Conservation (phyloP, 768 basidiomycete genomes). For the Zangia roseola region DNA sequence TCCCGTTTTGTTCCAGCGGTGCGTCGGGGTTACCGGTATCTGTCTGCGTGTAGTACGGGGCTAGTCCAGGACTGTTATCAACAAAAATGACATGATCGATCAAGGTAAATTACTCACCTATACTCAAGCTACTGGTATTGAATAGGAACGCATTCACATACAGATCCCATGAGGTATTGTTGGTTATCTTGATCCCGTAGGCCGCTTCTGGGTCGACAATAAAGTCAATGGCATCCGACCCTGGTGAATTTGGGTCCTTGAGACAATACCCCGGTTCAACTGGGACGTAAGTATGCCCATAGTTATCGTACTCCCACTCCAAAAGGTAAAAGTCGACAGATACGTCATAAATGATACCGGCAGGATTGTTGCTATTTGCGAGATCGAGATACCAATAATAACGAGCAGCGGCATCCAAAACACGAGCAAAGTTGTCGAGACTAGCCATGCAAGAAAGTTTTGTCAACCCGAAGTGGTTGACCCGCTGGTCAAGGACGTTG, state of each 20-base stretch:
- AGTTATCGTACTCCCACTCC: neutral
- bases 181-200: slow-evolving; percentile 33
- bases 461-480: neutral
- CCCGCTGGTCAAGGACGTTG: slow-evolving; percentile 1
- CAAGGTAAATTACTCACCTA: slow-evolving; percentile 26
- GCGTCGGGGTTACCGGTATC: neutral
- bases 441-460: neutral
- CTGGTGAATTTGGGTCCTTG: neutral
- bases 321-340: slow-evolving; percentile 13
- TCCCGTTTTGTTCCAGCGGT: slow-evolving; percentile 3
- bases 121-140: slow-evolving; percentile 37
- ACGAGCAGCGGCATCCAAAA: slow-evolving; percentile 14
- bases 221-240: slow-evolving; percentile 14
- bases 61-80: slow-evolving; percentile 7
- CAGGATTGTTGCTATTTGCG: neutral
- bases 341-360: neutral
- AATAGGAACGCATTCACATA: slow-evolving; percentile 45
- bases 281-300: neutral
- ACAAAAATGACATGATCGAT: neutral
- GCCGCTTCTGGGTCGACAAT: slow-evolving; percentile 19
- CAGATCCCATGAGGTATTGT: slow-evolving; percentile 14
- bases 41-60: slow-evolving; percentile 4
- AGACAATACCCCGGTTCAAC: slow-evolving; percentile 1
- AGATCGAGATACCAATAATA: slow-evolving; percentile 23
- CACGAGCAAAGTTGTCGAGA: neutral